Evolutionary conservation across 1,139 yeast species (phyloP).

Genomic region (Lizanozyma gosingica): DNA sequence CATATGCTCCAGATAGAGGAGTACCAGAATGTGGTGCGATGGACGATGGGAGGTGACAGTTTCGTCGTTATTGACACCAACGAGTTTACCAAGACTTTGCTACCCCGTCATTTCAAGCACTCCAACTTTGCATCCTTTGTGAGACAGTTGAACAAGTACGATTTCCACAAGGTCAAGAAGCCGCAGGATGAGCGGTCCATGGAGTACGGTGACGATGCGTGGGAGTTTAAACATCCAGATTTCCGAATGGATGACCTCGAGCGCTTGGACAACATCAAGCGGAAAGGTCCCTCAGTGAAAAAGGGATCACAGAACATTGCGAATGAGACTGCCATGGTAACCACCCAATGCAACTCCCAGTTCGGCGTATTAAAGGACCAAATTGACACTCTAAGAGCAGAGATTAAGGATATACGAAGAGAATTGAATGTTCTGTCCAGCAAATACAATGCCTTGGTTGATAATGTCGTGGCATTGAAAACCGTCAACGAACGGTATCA

Average conservation of each 20-base stretch:
- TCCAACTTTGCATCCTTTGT: conserved; percentile 92
- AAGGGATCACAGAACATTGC: conserved; percentile 12
- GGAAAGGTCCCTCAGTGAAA: conserved; percentile 67
- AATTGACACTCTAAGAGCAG: conserved; percentile 30
- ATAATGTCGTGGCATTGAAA: conserved; percentile 48
- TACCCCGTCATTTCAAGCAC: conserved; percentile 90
- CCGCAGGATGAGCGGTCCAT: conserved; percentile 42
- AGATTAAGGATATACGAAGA: conserved; percentile 29
- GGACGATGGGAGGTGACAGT: conserved; percentile 78
- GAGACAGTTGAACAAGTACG: conserved; percentile 89
- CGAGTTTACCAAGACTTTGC: conserved; percentile 75
- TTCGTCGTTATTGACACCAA: conserved; percentile 86
- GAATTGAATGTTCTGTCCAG: conserved; percentile 41
- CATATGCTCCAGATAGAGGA: conserved; percentile 80
- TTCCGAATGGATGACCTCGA: conserved; percentile 65
- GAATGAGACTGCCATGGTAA: conserved; percentile 11
- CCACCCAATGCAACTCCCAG: conserved; percentile 9
- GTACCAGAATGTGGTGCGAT: conserved; percentile 64
- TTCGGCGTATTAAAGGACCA: conserved; percentile 32
- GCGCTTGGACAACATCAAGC: conserved; percentile 66
- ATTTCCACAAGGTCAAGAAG: conserved; percentile 85
- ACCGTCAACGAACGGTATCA: conserved; percentile 48
- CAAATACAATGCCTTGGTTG: conserved; percentile 58
- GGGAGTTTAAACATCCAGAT: conserved; percentile 94
- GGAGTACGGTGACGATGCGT: conserved; percentile 71